Base-by-base conservation (phyloP, 2,329 filamentous ascomycete species). In the Endoconidiophora polonica region DNA sequence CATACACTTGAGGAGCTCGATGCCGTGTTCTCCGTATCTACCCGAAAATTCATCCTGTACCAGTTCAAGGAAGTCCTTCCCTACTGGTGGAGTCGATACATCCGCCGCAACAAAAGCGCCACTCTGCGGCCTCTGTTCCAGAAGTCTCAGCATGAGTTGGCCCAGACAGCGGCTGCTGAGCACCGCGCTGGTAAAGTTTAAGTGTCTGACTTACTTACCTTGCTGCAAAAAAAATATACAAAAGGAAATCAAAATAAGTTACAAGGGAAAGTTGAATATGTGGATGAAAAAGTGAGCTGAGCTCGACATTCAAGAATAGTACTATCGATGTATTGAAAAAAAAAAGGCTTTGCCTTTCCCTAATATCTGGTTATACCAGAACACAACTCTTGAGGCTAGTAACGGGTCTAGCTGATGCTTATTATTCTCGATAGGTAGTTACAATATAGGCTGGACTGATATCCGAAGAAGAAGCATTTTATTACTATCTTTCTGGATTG, bases 1-100 rank as follows among this genome's bases (percentile, higher is more conserved):
- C 64, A 67, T 20, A 70, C 67, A 2, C 61, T 73, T 10, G 70
- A 72, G 55, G 70, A 72, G 60, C 65, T 73, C 6, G 69, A 72
- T 58, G 68, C 68, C 33, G 66, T 72, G 29, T 73, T 72, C 44
- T 62, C 62, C 5, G 64, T 70, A 10, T 63, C 64, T 16, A 64
- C 61, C 52, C 58, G 60, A 48, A 66, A 63, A 44, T 68, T 70
- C 50, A 63, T 62, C 29, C 49, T 45, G 20, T 66, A 70, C 58
- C 67, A 70, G 57, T 51, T 66, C 23, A 60, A 54, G 22, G 59
- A 62, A 44, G 64, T 62, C 3, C 49, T 62, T 1, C 65, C 66
- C 1, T 68, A 62, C 59, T 65, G 62, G 60, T 58, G 63, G 54
- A 65, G 62, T 57, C 49, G 54, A 10, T 60, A 57, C 54, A 36